Evolutionary conservation across 768 basidiomycete genomes (phyloP).

Genomic region (Tulasnella sp.): DNA sequence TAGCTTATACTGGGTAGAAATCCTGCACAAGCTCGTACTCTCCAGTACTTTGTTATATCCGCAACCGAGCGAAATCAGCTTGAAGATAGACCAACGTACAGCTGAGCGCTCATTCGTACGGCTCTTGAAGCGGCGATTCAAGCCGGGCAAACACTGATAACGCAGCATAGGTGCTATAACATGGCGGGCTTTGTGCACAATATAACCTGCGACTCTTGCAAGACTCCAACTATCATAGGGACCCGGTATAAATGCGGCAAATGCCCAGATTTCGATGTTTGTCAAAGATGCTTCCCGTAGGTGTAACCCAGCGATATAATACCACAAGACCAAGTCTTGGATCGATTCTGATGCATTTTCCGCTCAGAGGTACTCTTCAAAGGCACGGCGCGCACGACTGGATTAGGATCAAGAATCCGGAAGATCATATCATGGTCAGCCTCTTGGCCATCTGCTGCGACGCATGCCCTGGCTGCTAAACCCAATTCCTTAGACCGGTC

Average conservation of each 20-base stretch:
- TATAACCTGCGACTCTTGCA: neutral
- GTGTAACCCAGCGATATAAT: neutral
- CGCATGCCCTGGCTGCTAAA: neutral
- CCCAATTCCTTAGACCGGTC: neutral
- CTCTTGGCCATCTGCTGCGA: neutral
- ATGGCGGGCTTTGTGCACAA: neutral
- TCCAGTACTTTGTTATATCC: too few relatives aligned
- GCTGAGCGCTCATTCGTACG: neutral
- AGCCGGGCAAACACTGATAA: neutral
- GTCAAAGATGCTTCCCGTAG: conserved; percentile 19
- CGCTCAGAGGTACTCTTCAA: neutral
- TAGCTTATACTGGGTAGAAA: too few relatives aligned
- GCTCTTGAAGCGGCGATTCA: neutral
- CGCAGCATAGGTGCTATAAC: neutral
- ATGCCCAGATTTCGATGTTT: conserved; percentile 20
- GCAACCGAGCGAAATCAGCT: neutral
- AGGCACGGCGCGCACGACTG: conserved; percentile 76
- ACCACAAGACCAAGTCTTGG: neutral
- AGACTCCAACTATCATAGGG: neutral
- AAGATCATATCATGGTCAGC: conserved; percentile 50
- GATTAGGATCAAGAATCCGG: conserved; percentile 58
- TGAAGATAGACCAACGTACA: neutral
- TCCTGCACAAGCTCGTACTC: too few relatives aligned
- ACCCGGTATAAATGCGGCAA: conserved; percentile 19
- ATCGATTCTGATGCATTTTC: neutral